phyloP scores from a whole-genome alignment of 176 grass and related monocot genomes.

The Cocos nucifera region DNA sequence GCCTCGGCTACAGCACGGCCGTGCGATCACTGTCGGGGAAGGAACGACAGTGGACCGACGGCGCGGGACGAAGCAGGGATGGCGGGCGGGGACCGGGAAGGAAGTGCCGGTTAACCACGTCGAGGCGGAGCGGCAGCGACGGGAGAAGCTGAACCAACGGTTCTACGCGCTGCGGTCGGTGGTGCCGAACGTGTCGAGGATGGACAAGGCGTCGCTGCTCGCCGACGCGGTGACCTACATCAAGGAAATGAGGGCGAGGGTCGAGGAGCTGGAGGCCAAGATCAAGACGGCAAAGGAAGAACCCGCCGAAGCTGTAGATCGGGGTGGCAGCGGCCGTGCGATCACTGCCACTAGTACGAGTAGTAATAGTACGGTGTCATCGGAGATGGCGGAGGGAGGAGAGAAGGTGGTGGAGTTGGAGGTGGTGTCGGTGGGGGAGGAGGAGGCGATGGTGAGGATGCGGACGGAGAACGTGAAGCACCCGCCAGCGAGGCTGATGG shows the following conservation, averaged over 20 bases:
- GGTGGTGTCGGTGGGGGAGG: neutral
- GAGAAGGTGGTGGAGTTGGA: neutral
- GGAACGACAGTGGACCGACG: neutral
- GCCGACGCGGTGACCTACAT: slow-evolving; percentile 35
- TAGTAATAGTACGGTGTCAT: slow-evolving; percentile 4
- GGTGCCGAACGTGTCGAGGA: slow-evolving; percentile 37
- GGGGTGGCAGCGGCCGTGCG: too few species aligned
- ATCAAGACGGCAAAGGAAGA: slow-evolving; percentile 7
- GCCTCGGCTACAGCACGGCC: too few species aligned
- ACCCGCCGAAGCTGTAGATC: too few species aligned
- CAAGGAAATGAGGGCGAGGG: slow-evolving; percentile 10
- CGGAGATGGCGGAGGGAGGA: neutral
- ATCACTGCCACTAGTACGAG: neutral
- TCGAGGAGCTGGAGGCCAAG: slow-evolving; percentile 15
- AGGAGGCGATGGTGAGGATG: neutral
- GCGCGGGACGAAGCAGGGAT: slow-evolving; percentile 25
- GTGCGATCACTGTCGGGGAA: too few species aligned
- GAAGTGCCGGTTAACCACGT: slow-evolving; percentile 36
- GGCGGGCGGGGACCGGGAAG: slow-evolving; percentile 19
- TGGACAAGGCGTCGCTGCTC: too few species aligned
- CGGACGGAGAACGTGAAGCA: neutral
- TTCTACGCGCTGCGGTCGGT: slow-evolving; percentile 40
- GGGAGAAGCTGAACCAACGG: slow-evolving; percentile 36
- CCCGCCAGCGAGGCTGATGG: slow-evolving; percentile 4
- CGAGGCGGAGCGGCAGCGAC: slow-evolving; percentile 38